phyloP scores from a whole-genome alignment of 345 rosid species.

The Gossypium ekmanianum region DNA sequence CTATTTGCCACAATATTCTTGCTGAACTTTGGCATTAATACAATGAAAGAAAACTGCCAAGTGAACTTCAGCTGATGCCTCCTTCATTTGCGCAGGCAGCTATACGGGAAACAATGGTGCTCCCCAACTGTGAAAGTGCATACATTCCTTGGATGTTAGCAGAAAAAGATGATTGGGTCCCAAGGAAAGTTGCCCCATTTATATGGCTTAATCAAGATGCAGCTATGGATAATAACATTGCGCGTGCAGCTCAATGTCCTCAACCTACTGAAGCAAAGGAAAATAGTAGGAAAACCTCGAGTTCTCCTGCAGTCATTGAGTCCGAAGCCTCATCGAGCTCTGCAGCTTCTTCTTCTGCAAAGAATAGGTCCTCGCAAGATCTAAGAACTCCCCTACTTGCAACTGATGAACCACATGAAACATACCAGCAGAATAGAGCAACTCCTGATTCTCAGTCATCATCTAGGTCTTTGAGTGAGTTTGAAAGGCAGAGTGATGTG shows the following conservation, averaged over 20 bases:
- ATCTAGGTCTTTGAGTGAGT: slow-evolving; percentile 25
- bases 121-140: slow-evolving; percentile 79
- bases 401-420: slow-evolving; percentile 33
- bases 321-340: slow-evolving; percentile 26
- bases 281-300: neutral
- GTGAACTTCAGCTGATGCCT: slow-evolving; percentile 16
- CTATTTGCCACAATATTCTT: neutral
- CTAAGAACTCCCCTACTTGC: slow-evolving; percentile 48
- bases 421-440: slow-evolving; percentile 19
- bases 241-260: neutral
- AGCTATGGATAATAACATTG: slow-evolving; percentile 29
- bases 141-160: slow-evolving; percentile 85
- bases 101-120: slow-evolving; percentile 74
- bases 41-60: neutral
- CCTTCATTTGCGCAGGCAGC: slow-evolving; percentile 43
- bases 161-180: slow-evolving; percentile 88
- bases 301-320: slow-evolving; percentile 19
- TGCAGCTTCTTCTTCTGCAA: slow-evolving; percentile 12
- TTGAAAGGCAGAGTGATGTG: slow-evolving; percentile 22
- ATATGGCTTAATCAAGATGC: slow-evolving; percentile 80
- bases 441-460: slow-evolving; percentile 25
- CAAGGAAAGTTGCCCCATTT: slow-evolving; percentile 70
- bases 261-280: slow-evolving; percentile 13
- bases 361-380: slow-evolving; percentile 46
- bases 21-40: neutral